Base-by-base conservation (phyloP, 2,329 filamentous ascomycete species). In the Aspergillus calidoustus region DNA sequence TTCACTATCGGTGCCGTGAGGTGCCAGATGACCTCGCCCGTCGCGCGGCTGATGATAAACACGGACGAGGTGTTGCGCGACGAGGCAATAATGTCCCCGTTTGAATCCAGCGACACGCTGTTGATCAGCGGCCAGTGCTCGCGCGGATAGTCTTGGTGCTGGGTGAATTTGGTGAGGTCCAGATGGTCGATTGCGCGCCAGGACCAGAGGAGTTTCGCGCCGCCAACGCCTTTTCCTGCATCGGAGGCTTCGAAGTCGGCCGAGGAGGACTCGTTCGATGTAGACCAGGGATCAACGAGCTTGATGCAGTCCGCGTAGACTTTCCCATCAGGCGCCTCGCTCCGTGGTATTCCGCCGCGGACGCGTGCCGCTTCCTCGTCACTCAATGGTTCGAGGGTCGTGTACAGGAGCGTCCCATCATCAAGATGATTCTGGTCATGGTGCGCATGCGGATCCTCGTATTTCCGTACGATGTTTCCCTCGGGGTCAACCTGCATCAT, bases 51-150 rank as follows among this genome's bases (percentile, higher is more conserved):
- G 57, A 82, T 81, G 43, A 81, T 75, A 50, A 82, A 69, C 1
- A 82, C 79, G 1, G 75, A 75, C 0, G 79, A 81, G 2, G 77
- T 74, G 48, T 74, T 78, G 2, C 80, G 74, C 53, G 80, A 72
- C 0, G 79, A 81, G 2, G 79, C 79, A 4, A 82, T 73, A 44
- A 82, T 77, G 50, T 72, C 68, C 1, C 79, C 79, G 34, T 80
- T 77, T 2, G 67, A 66, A 15, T 80, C 67, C 34, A 76, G 74
- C 3, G 72, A 68, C 8, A 82, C 78, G 6, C 75, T 77, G 58
- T 82, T 82, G 62, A 82, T 81, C 3, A 82, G 71, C 1, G 80
- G 79, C 69, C 76, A 82, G 67, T 82, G 80, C 28, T 71, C 70
- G 8, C 70, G 70, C 4, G 69, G 63, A 23, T 72, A 72, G 19